phyloP scores from a whole-genome alignment of 129 eudicot genomes.

The Smallanthus sonchifolius region DNA sequence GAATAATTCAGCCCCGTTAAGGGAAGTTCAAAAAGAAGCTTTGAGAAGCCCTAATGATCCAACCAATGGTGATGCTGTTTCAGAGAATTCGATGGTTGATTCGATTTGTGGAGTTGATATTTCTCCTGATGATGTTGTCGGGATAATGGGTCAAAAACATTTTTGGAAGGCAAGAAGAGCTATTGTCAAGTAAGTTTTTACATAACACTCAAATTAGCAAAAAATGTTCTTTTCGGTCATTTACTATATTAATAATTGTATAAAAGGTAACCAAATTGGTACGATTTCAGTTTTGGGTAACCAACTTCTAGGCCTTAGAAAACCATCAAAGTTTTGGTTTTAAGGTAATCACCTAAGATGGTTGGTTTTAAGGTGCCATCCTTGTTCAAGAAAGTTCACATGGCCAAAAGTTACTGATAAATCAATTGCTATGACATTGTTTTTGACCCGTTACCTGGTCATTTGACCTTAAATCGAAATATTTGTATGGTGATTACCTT shows the following conservation, averaged over 20 bases:
- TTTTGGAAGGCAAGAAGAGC: slow-evolving; percentile 95
- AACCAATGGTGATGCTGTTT: slow-evolving; percentile 53
- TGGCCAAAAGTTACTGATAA: background rate
- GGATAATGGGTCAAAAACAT: slow-evolving; percentile 76
- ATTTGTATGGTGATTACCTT: background rate
- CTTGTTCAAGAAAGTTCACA: background rate
- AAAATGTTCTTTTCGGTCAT: background rate
- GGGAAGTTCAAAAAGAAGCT: slow-evolving; percentile 32
- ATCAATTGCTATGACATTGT: background rate
- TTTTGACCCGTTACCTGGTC: background rate
- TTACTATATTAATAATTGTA: background rate
- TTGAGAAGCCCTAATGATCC: slow-evolving; percentile 38
- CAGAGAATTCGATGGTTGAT: slow-evolving; percentile 74
- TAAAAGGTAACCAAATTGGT: background rate
- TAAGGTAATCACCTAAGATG: background rate
- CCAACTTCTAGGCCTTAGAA: background rate
- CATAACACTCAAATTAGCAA: too few species aligned
- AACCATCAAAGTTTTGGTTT: background rate
- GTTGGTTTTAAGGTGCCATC: background rate
- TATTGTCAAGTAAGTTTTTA: slow-evolving; percentile 70
- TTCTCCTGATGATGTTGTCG: slow-evolving; percentile 84
- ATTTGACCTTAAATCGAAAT: background rate
- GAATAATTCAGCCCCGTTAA: slow-evolving; percentile 27
- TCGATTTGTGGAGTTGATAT: slow-evolving; percentile 52
- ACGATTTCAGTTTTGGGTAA: background rate